phyloP scores from a whole-genome alignment of 495 filamentous ascomycete species.

The Ascobolus immersus region DNA sequence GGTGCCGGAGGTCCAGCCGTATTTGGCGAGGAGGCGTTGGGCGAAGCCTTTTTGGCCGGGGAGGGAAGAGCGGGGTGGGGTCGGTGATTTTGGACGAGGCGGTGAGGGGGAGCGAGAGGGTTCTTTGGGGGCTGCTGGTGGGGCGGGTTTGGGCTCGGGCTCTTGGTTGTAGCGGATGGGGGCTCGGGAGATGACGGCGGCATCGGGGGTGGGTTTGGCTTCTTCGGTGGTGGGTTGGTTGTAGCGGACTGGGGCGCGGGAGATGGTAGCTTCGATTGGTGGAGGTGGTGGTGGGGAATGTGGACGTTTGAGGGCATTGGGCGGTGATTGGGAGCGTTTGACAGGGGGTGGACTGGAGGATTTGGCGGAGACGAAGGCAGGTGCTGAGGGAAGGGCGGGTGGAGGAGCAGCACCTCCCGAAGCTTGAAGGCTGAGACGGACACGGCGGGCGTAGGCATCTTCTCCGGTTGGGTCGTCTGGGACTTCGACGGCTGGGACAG shows the following conservation, averaged over 20 bases:
- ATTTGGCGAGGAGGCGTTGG: conserved; percentile 62
- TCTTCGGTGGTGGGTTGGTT: conserved; percentile 24
- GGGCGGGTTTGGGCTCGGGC: conserved; percentile 21
- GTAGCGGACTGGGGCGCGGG: conserved; percentile 70
- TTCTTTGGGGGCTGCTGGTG: conserved; percentile 17
- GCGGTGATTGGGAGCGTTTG: conserved; percentile 16
- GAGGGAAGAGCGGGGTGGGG: conserved; percentile 30
- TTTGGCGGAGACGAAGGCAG: conserved; percentile 16
- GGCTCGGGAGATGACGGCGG: conserved; percentile 17
- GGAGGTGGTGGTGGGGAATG: conserved; percentile 17
- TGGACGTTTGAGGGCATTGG: conserved; percentile 4
- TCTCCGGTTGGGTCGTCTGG: conserved; percentile 38
- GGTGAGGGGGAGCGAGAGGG: conserved; percentile 2
- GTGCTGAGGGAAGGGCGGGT: conserved; percentile 13
- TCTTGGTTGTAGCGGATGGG: conserved; percentile 27
- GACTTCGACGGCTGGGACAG: conserved; percentile 16
- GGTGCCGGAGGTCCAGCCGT: conserved; percentile 71
- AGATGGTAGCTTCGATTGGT: conserved; percentile 34
- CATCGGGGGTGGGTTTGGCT: conserved; percentile 26
- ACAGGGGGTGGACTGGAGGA: conserved; percentile 15
- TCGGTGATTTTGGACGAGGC: too few relatives aligned
- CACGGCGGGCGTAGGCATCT: conserved; percentile 42
- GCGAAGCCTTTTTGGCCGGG: conserved; percentile 71
- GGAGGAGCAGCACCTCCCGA: conserved; percentile 20
- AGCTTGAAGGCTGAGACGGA: conserved; percentile 22